Evolutionary conservation across 2,329 filamentous ascomycete genomes (phyloP), one percentile per base, ranked within the genome.

Genomic region (Arachnomyces sp.): DNA sequence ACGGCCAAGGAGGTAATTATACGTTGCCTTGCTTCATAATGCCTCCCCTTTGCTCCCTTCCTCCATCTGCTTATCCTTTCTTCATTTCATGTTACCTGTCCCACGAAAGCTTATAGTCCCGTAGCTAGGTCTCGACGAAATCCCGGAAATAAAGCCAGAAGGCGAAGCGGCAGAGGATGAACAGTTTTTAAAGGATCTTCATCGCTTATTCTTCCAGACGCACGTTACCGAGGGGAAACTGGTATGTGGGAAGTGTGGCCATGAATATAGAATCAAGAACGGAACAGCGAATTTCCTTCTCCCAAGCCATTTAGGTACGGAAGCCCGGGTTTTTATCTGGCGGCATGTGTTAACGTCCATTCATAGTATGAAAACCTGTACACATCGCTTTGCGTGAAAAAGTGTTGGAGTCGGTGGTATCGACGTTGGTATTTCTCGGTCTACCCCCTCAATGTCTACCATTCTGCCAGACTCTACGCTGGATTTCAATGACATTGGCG

Each of bases 271-370:
- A 44, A 82, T 98, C 47, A 89, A 92, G 60, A 90, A 98, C 66
- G 92, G 92, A 4, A 95, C 96, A 62, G 87, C 88, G 44, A 96
- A 96, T 65, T 98, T 98, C 57, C 67, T 98, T 59, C 67, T 98
- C 52, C 92, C 92, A 9, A 92, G 84, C 55, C 92, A 98, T 69
- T 67, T 98, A 63, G 92, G 64, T 67, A 42, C 13, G 46, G 12
- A 16, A 31, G n/a, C 28, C 15, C 34, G n/a, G 7, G 18, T 28
- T n/a, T 37, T 12, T 17, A 15, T 34, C 15, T 32, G n/a, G 31
- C 4, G n/a, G 31, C 8, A 8, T 30, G 28, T 30, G 28, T 30
- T n/a, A n/a, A n/a, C n/a, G n/a, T n/a, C n/a, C n/a, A n/a, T n/a
- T n/a, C n/a, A n/a, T n/a, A n/a, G n/a, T 54, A 42, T 54, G 50